A percentile compares a stretch with the other conserved stretches of the same genome.
phyloP scores from a whole-genome alignment of 148 eudicot species.

The Persicaria maculosa region DNA sequence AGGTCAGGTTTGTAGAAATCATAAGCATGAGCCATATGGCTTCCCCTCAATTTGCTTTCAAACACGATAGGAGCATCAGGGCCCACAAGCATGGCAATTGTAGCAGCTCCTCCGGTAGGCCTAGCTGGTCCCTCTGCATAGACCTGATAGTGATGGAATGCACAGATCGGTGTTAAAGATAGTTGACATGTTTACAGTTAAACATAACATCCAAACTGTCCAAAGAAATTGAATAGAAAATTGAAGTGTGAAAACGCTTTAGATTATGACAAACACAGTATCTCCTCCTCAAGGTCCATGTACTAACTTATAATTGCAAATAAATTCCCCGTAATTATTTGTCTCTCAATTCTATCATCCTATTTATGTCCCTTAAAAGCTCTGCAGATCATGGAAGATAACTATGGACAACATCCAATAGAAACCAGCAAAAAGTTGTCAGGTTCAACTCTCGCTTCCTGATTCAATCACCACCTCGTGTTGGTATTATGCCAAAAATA shows the following conservation, averaged over 20 bases:
- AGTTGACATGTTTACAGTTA: not conserved
- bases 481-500: not conserved
- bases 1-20: constrained; percentile 98
- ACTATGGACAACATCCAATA: not conserved
- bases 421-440: not conserved
- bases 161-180: not conserved
- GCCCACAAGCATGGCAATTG: constrained; percentile 92
- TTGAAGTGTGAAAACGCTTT: not conserved
- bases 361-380: not conserved
- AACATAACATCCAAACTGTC: not conserved
- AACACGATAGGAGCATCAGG: constrained; percentile 91
- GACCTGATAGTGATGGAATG: constrained; percentile 42
- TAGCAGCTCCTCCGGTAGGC: constrained; percentile 98
- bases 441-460: not conserved
- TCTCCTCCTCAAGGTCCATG: not conserved
- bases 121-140: constrained; percentile 98
- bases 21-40: constrained; percentile 94
- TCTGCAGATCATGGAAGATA: not conserved
- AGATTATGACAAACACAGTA: not conserved
- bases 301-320: no score
- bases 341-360: no score
- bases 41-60: constrained; percentile 90
- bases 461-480: not conserved
- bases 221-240: not conserved
- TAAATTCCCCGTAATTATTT: no score